Base-by-base conservation (phyloP, 106 monocot species). In the Dioscorea alata region DNA sequence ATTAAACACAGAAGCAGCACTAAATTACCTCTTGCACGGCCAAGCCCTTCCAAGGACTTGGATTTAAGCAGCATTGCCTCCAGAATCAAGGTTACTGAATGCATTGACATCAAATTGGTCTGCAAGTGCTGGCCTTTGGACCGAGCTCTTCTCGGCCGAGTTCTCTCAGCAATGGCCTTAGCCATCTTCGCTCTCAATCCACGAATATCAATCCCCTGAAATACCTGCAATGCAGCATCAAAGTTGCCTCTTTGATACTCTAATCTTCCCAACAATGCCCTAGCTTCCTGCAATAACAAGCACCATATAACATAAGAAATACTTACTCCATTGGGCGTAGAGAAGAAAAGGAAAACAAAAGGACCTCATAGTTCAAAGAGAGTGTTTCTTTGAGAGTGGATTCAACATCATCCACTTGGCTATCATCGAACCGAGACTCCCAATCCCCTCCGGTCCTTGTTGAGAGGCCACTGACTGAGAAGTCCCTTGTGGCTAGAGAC, bases 291-390 rank as follows among this genome's bases (percentile, higher is more conserved):
- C 49, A 19, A 35, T 2, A 22, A 70, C 0, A 56, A 64, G 58
- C 69, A 71, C 17, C 15, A 48, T 13, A 18, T 33, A 60, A 50
- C 24, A 53, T 68, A 32, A 5, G 50, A 66, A 28, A 48, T 71
- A 28, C 18, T 18, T 13, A 54, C 7, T 54, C 21, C 6, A 61
- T 42, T 42, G 42, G 10, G 42, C 10, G 2, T 22, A 13, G 67
- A 67, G 63, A 60, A 9, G 12, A 61, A 72, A 24, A 34, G 16
- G 58, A 23, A 22, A 67, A 23, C 21, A 60, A 51, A 72, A 62
- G 4, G 34, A 94, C 94, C 90, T 94, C 94, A 67, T 94, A 94
- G 69, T 90, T 94, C 75, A 94, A 74, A 18, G 94, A 88, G 17
- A 85, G 61, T 53, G 88, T 83, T 70, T 94, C 94, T 63, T 75